Conservation (phyloP, 169 alveolate species). For the Eimeria praecox region DNA sequence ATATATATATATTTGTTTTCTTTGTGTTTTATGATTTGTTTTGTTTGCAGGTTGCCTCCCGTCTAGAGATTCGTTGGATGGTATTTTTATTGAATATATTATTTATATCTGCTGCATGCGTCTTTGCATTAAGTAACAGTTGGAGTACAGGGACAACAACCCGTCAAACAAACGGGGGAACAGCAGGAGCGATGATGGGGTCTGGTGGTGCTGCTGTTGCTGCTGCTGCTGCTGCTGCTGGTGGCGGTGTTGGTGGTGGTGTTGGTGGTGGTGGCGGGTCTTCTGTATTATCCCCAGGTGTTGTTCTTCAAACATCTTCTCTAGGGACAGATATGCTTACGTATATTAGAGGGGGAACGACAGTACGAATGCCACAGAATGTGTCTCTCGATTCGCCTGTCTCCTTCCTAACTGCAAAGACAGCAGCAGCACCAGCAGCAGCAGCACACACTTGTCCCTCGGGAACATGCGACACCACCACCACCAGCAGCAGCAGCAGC, state of each 20-base stretch:
- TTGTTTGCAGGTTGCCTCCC: slow-evolving; percentile 77
- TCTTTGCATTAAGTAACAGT: slow-evolving; percentile 90
- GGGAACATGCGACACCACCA: too few species aligned
- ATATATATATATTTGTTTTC: too few species aligned
- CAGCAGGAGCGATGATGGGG: too few species aligned
- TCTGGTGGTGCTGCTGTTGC: too few species aligned
- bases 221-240: neutral
- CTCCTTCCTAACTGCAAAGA: slow-evolving; percentile 20
- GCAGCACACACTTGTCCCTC: too few species aligned
- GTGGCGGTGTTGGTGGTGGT: too few species aligned
- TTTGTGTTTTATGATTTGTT: too few species aligned
- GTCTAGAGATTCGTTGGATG: slow-evolving; percentile 85
- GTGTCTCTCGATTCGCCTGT: slow-evolving; percentile 24
- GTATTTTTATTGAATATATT: slow-evolving; percentile 89
- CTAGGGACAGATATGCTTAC: slow-evolving; percentile 19
- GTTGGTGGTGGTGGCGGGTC: too few species aligned
- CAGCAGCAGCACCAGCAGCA: too few species aligned
- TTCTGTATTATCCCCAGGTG: slow-evolving; percentile 38
- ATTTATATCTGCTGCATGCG: slow-evolving; percentile 92
- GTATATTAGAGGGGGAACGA: neutral
- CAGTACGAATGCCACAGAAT: slow-evolving; percentile 24
- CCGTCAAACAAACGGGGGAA: neutral
- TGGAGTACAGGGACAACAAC: slow-evolving; percentile 83
- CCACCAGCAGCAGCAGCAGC: too few species aligned
- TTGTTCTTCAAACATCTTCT: slow-evolving; percentile 19